Evolutionary conservation across 2,329 filamentous ascomycete genomes (phyloP), one percentile per base, ranked within the genome.

Genomic region (Aspergillus pseudonomiae): DNA sequence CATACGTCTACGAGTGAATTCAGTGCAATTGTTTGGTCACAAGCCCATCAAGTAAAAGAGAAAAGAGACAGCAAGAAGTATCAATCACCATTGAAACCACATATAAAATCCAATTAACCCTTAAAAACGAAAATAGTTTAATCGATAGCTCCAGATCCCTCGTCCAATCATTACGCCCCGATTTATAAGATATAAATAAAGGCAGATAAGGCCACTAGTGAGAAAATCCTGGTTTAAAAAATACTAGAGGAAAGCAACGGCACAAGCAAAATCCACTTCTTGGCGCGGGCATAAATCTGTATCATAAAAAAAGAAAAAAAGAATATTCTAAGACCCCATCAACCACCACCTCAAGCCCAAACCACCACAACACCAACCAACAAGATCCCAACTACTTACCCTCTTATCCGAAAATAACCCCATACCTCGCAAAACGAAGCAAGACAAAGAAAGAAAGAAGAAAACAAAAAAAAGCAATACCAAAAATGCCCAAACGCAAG

Each of bases 401-500:
- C 36, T 7, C 39, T 41, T 19, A n/a, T 16, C 7, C 2, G 39
- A 16, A n/a, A n/a, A 41, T 19, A 52, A 30, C 30, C 3, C 14
- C 2, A 21, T 24, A 24, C n/a, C 10, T 46, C n/a, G 46, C 24
- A 24, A 24, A 43, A 34, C 39, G 10, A 53, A n/a, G 45, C 36
- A 10, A 11, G 19, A 45, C 39, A 10, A 11, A 3, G 14, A 41
- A n/a, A 41, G 39, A 41, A 41, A n/a, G 9, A 14, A 41, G 10
- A 14, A 16, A 5, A 26, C 4, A 46, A n/a, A 39, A 58, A 58
- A 24, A 32, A 36, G 3, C 7, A 53, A 41, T 6, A 54, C 39
- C 53, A n/a, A 24, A 63, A 59, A 80, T 80, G 79, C 71, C 77
- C 1, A 81, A 81, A 68, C 74, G 79, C 62, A 81, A 81, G 66